These are phyloP conservation scores for Eustoma russellianum DNA, from an alignment of 257 asterid species.

Conservation along the genomic window DNA sequence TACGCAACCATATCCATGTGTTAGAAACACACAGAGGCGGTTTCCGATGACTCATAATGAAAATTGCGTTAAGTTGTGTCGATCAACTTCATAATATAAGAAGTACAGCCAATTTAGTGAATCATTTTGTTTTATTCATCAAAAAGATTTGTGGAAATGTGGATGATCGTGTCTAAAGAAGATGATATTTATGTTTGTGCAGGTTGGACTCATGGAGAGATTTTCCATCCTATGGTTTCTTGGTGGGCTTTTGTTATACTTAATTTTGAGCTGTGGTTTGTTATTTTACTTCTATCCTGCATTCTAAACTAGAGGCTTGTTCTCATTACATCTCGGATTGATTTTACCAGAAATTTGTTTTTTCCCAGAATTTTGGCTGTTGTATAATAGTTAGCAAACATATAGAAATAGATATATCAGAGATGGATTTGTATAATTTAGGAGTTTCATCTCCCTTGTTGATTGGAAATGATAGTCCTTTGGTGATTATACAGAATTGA, in stretches of 20 bases:
- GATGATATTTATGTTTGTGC: conserved; percentile 14
- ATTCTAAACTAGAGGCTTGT: conserved; percentile 19
- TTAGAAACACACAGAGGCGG: too few species aligned
- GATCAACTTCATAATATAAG: too few species aligned
- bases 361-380: conserved; percentile 2
- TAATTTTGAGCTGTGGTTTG: conserved; percentile 39
- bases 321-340: conserved; percentile 12
- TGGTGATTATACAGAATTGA: not conserved
- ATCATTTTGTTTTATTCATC: too few species aligned
- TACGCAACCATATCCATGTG: too few species aligned
- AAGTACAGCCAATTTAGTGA: too few species aligned
- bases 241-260: conserved; percentile 23
- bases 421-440: too few species aligned
- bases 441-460: too few species aligned
- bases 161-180: not conserved
- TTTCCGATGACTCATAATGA: too few species aligned
- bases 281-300: conserved; percentile 6
- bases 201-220: conserved; percentile 31
- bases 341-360: conserved; percentile 14
- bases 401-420: too few species aligned
- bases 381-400: conserved; percentile 13
- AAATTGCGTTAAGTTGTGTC: too few species aligned
- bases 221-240: conserved; percentile 25
- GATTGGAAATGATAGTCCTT: conserved; percentile 6
- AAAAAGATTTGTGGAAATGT: too few species aligned